Evolutionary conservation across 192 early-diverging fungal species (phyloP).

Genomic region (Coemansia sp.): DNA sequence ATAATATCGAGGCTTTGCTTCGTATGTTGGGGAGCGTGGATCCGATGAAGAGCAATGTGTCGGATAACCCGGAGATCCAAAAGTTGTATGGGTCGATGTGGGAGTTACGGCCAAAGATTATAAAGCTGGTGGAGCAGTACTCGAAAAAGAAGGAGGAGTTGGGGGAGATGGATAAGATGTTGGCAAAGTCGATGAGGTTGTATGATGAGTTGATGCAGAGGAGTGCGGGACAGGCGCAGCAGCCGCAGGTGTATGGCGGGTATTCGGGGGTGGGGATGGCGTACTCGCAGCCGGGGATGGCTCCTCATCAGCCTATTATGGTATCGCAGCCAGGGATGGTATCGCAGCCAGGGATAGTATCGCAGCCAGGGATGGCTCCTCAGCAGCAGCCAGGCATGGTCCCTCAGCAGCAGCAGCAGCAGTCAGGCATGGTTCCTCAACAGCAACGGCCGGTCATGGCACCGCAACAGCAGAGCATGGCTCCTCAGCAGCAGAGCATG

Average conservation of each 20-base stretch:
- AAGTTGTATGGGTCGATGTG: constrained; percentile 77
- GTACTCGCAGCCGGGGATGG: no score
- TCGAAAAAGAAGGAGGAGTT: constrained; percentile 77
- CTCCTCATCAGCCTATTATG: no score
- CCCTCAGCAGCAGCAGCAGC: constrained; percentile 9
- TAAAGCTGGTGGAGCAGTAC: constrained; percentile 82
- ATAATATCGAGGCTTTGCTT: constrained; percentile 77
- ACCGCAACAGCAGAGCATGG: background rate
- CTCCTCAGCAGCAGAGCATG: background rate
- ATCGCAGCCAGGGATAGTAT: no score
- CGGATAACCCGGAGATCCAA: constrained; percentile 87
- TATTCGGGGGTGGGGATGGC: no score
- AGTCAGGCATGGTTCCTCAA: background rate
- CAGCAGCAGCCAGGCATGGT: background rate
- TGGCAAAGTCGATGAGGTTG: constrained; percentile 35
- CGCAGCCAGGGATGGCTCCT: background rate
- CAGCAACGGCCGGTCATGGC: background rate
- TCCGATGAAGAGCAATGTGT: constrained; percentile 77
- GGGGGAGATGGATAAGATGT: constrained; percentile 24
- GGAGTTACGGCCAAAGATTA: constrained; percentile 80
- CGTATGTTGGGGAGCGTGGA: constrained; percentile 74
- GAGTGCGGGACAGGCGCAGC: constrained; percentile 13
- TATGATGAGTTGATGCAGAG: constrained; percentile 52
- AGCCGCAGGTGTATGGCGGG: background rate
- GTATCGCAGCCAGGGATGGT: no score